Percentiles rank a stretch among this genome's conserved stretches.
These are phyloP conservation scores for Sarcodon aspratus DNA, from an alignment of 768 basidiomycete species.

Conservation along the genomic window DNA sequence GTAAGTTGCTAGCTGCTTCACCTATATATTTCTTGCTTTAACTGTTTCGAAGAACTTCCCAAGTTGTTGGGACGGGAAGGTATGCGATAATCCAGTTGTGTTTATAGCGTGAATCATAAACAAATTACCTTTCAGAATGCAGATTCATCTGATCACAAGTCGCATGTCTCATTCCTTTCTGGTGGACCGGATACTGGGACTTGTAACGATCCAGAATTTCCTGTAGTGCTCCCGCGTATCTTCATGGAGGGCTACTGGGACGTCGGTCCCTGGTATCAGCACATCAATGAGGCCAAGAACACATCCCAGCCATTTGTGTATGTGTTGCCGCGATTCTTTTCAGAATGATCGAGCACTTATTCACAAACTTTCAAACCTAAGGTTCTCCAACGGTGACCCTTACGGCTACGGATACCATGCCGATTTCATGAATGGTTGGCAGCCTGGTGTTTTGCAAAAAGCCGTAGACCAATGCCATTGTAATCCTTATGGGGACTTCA, in stretches of 20 bases:
- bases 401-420: conserved; percentile 29
- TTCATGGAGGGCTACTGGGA: conserved; percentile 27
- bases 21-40: not conserved
- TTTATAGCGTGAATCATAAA: no score
- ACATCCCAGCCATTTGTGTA: conserved; percentile 24
- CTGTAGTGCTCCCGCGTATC: conserved; percentile 28
- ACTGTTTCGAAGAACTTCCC: conserved; percentile 19
- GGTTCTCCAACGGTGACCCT: conserved; percentile 44
- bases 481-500: conserved; percentile 19
- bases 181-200: conserved; percentile 30
- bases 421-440: conserved; percentile 32
- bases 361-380: conserved; percentile 20
- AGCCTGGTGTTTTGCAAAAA: conserved; percentile 20
- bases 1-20: conserved; percentile 18
- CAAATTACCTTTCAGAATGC: conserved; percentile 15
- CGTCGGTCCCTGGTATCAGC: conserved; percentile 11
- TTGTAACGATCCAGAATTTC: conserved; percentile 24
- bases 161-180: conserved; percentile 24
- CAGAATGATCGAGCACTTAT: not conserved
- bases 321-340: conserved; percentile 22
- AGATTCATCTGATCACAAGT: conserved; percentile 41
- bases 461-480: conserved; percentile 28
- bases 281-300: conserved; percentile 22
- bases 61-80: conserved; percentile 31
- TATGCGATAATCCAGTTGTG: conserved; percentile 6